Percentiles rank a stretch among this genome's conserved stretches.
Evolutionary conservation across 2,329 filamentous ascomycete genomes (phyloP).

Genomic region (Xylariaceae sp.): DNA sequence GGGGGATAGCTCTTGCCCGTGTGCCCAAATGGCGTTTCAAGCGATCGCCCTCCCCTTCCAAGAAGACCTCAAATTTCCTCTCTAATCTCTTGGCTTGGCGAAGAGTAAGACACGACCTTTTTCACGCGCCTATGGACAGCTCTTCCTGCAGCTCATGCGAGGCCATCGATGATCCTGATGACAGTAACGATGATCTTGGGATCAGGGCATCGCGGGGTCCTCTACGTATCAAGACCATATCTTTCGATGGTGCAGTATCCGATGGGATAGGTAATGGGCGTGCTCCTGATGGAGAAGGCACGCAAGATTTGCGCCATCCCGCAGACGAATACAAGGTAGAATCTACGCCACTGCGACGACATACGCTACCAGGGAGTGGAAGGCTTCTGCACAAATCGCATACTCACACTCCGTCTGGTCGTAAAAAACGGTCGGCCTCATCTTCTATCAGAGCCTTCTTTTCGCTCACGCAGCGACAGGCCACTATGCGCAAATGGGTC

Average conservation of each 20-base stretch:
- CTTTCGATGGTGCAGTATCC: constrained; percentile 10
- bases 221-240: constrained; percentile 15
- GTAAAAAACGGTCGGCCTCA: constrained; percentile 61
- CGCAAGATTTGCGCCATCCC: neutral
- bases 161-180: constrained; percentile 24
- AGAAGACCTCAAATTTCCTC: constrained; percentile 31
- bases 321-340: neutral
- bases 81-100: constrained; percentile 42
- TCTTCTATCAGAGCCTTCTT: constrained; percentile 68
- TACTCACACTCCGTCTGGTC: constrained; percentile 57
- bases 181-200: constrained; percentile 19
- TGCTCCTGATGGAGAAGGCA: neutral
- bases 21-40: constrained; percentile 90
- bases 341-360: constrained; percentile 31
- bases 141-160: constrained; percentile 30
- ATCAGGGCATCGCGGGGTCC: constrained; percentile 6
- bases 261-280: constrained; percentile 3
- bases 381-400: constrained; percentile 34
- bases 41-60: constrained; percentile 39
- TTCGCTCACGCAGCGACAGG: constrained; percentile 75
- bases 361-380: constrained; percentile 48
- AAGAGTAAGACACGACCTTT: constrained; percentile 38
- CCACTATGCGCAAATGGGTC: constrained; percentile 70
- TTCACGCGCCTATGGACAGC: constrained; percentile 26
- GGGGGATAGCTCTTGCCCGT: constrained; percentile 80